Evolutionary conservation across 768 basidiomycete species (phyloP), one percentile per base, ranked within the genome.

Genomic region (Naganishia kalamii): DNA sequence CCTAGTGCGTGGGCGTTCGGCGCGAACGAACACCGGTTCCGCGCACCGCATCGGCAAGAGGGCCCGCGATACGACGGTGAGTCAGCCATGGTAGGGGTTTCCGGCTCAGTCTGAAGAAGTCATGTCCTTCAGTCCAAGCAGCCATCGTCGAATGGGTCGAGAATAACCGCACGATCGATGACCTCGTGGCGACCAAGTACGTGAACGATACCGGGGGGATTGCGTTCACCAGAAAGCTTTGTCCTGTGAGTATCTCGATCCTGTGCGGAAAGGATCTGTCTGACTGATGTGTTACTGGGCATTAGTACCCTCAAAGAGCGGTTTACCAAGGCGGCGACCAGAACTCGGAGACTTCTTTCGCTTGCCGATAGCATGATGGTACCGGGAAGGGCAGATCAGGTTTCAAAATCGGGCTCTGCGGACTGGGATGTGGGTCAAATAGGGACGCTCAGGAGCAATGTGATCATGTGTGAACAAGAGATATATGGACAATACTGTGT

Each of bases 91-190:
- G 21, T 7, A 47, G n/a, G n/a, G n/a, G n/a, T n/a, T n/a, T n/a
- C n/a, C n/a, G n/a, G n/a, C n/a, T n/a, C n/a, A n/a, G n/a, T n/a
- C n/a, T n/a, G n/a, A n/a, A n/a, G n/a, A n/a, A n/a, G n/a, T n/a
- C 46, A 47, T 3, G 46, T 30, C 30, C 27, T 30, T 12, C 49
- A 50, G 51, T 32, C 35, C 51, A 52, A 52, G 30, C 51, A 5
- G 51, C 51, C 17, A 52, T 52, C 6, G 51, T 52, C 17, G 51
- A 52, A 29, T 52, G 51, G 51, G 51, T 52, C 32, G 51, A 52
- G 21, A 52, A 52, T 35, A 52, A 35, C 32, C 32, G 51, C n/a
- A 32, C 30, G 2, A 52, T 52, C 51, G 51, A 35, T 37, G 30
- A 32, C 17, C 29, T 52, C 19, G 51, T 52, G 8, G 51, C 51